phyloP scores from a whole-genome alignment of 306 rosid genomes.

The Arachis hypogaea region DNA sequence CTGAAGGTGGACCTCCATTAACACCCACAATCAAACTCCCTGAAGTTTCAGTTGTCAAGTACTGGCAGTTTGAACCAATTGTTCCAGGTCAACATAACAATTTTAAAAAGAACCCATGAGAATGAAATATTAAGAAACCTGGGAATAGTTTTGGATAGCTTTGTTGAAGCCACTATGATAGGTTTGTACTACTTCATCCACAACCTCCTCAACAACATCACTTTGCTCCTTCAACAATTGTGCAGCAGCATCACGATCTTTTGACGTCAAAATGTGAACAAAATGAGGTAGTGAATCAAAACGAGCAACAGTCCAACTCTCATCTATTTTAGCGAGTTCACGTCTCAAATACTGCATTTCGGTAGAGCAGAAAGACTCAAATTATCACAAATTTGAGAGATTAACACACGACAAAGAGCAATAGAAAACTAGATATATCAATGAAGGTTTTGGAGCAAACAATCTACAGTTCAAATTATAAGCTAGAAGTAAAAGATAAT shows the following conservation, averaged over 20 bases:
- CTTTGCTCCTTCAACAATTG: constrained; percentile 92
- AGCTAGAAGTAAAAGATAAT: not conserved
- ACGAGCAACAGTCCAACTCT: constrained; percentile 92
- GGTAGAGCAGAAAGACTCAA: constrained; percentile 37
- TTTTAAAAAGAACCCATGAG: constrained; percentile 24
- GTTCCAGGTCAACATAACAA: constrained; percentile 1
- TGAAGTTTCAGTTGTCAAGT: constrained; percentile 10
- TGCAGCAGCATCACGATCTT: constrained; percentile 88
- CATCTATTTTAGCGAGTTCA: constrained; percentile 78
- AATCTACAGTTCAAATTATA: not conserved
- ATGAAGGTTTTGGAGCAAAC: not conserved
- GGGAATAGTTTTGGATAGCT: constrained; percentile 99
- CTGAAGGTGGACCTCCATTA: constrained; percentile 1
- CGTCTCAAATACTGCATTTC: constrained; percentile 82
- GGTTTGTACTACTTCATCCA: constrained; percentile 98
- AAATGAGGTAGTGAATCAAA: constrained; percentile 99
- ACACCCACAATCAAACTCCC: constrained; percentile 10
- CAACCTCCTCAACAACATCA: constrained; percentile 94
- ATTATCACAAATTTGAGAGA: constrained; percentile 17
- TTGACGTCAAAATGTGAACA: constrained; percentile 95
- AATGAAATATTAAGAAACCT: constrained; percentile 59
- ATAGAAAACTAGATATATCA: not conserved
- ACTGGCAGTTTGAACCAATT: constrained; percentile 8
- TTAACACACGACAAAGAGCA: not conserved
- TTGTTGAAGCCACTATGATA: constrained; percentile 96